Evolutionary conservation across 164 flowering plant species (phyloP).

Genomic region (Warburgia ugandensis): DNA sequence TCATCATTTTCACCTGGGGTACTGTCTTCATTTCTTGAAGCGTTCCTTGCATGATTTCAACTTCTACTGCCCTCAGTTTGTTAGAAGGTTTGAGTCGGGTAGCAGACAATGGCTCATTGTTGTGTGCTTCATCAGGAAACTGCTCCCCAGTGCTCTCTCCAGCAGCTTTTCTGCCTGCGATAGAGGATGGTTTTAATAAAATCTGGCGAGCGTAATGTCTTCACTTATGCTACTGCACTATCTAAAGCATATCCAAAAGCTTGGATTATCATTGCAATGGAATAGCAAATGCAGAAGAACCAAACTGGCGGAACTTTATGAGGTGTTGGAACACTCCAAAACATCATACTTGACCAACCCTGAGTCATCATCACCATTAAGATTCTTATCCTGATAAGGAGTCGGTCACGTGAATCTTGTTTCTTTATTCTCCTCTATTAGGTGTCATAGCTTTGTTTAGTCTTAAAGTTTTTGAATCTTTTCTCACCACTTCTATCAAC

Average conservation of each 20-base stretch:
- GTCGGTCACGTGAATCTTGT: too few species aligned
- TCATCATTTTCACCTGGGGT: conserved; percentile 21
- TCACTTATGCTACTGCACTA: background rate
- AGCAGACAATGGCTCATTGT: conserved; percentile 24
- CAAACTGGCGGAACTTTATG: background rate
- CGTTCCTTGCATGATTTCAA: conserved; percentile 53
- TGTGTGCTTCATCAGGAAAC: conserved; percentile 25
- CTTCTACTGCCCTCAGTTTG: conserved; percentile 64
- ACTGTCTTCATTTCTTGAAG: conserved; percentile 13
- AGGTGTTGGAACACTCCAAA: background rate
- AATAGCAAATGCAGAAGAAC: too few species aligned
- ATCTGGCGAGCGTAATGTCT: background rate
- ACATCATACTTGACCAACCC: too few species aligned
- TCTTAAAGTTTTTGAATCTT: too few species aligned
- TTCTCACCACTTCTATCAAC: too few species aligned
- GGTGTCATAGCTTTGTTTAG: too few species aligned
- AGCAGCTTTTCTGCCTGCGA: conserved; percentile 31
- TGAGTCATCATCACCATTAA: too few species aligned
- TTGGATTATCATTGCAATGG: too few species aligned
- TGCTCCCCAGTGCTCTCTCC: conserved; percentile 32
- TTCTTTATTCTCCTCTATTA: too few species aligned
- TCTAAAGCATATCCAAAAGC: background rate
- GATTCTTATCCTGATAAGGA: too few species aligned
- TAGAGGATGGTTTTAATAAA: background rate
- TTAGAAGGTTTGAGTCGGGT: conserved; percentile 33